phyloP scores from a whole-genome alignment of 148 eudicot genomes.

The Vaccinium macrocarpon region DNA sequence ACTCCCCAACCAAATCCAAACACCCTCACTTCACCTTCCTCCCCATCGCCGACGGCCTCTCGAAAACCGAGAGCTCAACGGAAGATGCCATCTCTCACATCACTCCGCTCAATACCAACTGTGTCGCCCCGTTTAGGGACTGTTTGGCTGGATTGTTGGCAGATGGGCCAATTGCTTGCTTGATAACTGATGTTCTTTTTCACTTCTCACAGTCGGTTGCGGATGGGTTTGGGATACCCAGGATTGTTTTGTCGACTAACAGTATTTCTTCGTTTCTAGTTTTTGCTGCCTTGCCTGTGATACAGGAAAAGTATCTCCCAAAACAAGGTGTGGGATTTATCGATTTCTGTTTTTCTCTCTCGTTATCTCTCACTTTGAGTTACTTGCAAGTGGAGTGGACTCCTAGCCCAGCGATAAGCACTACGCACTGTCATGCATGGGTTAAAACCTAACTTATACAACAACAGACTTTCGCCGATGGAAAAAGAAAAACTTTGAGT shows the following conservation, averaged over 20 bases:
- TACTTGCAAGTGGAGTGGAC: too few species aligned
- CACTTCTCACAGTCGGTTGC: constrained; percentile 36
- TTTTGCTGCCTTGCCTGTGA: constrained; percentile 30
- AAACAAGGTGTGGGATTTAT: constrained; percentile 35
- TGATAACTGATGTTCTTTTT: constrained; percentile 55
- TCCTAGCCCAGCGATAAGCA: too few species aligned
- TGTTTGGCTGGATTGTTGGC: constrained; percentile 23
- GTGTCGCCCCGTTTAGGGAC: constrained; percentile 32
- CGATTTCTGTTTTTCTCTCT: neutral
- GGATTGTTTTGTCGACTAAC: constrained; percentile 58
- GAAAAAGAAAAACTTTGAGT: too few species aligned
- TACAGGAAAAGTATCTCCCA: constrained; percentile 39
- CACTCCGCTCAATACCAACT: constrained; percentile 31
- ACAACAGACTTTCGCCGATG: too few species aligned
- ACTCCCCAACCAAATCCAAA: constrained; percentile 19
- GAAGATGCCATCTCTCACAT: constrained; percentile 23
- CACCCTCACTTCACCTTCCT: constrained; percentile 29
- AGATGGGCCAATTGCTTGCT: constrained; percentile 33
- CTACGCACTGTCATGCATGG: too few species aligned
- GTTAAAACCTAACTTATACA: too few species aligned
- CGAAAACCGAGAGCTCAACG: constrained; percentile 20
- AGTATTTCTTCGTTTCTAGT: constrained; percentile 32
- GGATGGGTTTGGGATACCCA: constrained; percentile 37
- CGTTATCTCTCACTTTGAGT: neutral
- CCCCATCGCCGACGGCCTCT: constrained; percentile 43